Conservation (phyloP, 192 early-diverging fungal genomes). For the Coemansia sp. region DNA sequence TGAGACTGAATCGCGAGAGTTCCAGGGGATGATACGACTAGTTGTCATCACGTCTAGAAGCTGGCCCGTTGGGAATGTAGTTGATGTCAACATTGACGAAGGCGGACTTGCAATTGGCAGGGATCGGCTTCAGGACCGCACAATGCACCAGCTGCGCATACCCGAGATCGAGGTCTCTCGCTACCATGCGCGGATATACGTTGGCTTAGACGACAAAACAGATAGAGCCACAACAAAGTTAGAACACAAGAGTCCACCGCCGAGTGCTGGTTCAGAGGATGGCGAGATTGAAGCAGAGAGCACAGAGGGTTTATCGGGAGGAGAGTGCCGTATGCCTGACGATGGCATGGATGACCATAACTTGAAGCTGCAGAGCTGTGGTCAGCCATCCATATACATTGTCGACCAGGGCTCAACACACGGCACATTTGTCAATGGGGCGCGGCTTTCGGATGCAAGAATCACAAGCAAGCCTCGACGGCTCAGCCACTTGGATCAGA, state of each 20-base stretch:
- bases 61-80: conserved; percentile 48
- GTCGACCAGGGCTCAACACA: conserved; percentile 74
- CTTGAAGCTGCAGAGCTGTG: background rate
- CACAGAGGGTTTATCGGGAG: conserved; percentile 17
- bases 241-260: background rate
- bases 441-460: conserved; percentile 67
- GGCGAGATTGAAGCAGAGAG: conserved; percentile 32
- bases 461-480: conserved; percentile 60
- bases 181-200: conserved; percentile 64
- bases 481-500: conserved; percentile 60
- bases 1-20: background rate
- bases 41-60: conserved; percentile 62
- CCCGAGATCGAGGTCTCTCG: conserved; percentile 67
- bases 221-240: background rate
- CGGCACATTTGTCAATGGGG: conserved; percentile 73
- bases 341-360: background rate
- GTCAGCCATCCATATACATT: conserved; percentile 44
- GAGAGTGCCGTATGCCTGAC: conserved; percentile 20
- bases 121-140: conserved; percentile 56
- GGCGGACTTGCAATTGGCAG: conserved; percentile 60
- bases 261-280: conserved; percentile 32
- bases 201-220: conserved; percentile 22
- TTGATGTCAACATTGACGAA: conserved; percentile 60
- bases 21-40: conserved; percentile 50
- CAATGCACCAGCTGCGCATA: conserved; percentile 57